Evolutionary conservation across 176 grass and related monocot genomes (phyloP).

Genomic region (Olyra latifolia): DNA sequence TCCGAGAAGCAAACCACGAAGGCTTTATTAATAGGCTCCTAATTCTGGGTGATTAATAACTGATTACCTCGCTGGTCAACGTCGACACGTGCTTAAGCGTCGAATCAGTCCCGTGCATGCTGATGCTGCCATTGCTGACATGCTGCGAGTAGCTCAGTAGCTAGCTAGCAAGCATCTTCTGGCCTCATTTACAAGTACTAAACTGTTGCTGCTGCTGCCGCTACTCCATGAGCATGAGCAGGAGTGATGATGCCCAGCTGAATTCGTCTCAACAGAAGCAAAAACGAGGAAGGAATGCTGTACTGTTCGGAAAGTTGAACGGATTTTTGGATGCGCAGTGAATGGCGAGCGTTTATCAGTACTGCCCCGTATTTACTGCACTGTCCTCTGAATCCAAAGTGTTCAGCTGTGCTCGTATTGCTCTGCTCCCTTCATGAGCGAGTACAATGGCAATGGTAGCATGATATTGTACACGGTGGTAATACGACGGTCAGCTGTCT

Average conservation of each 20-base stretch:
- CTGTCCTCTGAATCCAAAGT: not conserved
- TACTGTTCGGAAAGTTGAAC: no score
- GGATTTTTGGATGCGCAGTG: not conserved
- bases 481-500: no score
- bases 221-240: no score
- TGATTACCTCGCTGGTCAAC: not conserved
- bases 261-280: no score
- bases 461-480: no score
- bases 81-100: slow-evolving; percentile 1
- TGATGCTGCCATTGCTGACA: not conserved
- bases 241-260: no score
- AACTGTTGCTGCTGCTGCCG: no score
- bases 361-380: not conserved
- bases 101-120: not conserved
- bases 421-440: not conserved
- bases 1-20: no score
- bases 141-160: not conserved
- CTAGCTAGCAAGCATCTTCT: not conserved
- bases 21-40: not conserved
- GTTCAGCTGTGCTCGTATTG: no score
- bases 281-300: no score
- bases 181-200: not conserved
- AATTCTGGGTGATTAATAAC: not conserved
- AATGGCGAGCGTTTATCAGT: not conserved
- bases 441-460: not conserved